phyloP scores from a whole-genome alignment of 2,329 filamentous ascomycete genomes.

The Colletotrichum liaoningense region DNA sequence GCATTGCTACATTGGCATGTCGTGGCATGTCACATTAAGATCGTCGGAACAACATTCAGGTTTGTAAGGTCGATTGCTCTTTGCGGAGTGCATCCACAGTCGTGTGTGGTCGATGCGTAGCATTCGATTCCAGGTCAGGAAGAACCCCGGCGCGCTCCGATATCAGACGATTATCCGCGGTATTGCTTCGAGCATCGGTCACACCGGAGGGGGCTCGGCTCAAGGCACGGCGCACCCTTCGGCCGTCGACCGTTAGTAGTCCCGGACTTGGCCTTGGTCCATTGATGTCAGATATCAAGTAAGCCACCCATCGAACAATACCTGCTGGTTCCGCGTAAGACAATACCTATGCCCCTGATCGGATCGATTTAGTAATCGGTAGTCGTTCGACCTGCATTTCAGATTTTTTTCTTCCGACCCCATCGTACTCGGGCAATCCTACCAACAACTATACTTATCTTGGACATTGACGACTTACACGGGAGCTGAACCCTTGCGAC shows the following conservation, averaged over 20 bases:
- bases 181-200: constrained; percentile 10
- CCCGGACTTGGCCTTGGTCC: constrained; percentile 1
- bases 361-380: constrained; percentile 19
- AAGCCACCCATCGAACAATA: constrained; percentile 9
- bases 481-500: background rate
- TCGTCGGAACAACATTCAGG: constrained; percentile 16
- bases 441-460: constrained; percentile 5
- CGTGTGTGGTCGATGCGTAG: background rate
- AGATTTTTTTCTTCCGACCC: background rate
- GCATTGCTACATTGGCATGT: constrained; percentile 23
- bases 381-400: background rate
- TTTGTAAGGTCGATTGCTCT: constrained; percentile 5
- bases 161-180: constrained; percentile 22
- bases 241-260: constrained; percentile 2
- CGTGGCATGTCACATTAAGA: constrained; percentile 26
- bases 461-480: background rate
- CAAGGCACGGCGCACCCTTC: constrained; percentile 19
- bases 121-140: constrained; percentile 21
- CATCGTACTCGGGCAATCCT: background rate
- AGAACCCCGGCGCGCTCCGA: constrained; percentile 18
- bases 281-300: constrained; percentile 9
- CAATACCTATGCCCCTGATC: constrained; percentile 1
- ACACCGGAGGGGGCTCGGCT: constrained; percentile 14
- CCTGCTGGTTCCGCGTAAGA: background rate
- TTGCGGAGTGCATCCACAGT: constrained; percentile 28